Conservation (phyloP, 176 grass and related monocot genomes). For the Raddia distichophylla region DNA sequence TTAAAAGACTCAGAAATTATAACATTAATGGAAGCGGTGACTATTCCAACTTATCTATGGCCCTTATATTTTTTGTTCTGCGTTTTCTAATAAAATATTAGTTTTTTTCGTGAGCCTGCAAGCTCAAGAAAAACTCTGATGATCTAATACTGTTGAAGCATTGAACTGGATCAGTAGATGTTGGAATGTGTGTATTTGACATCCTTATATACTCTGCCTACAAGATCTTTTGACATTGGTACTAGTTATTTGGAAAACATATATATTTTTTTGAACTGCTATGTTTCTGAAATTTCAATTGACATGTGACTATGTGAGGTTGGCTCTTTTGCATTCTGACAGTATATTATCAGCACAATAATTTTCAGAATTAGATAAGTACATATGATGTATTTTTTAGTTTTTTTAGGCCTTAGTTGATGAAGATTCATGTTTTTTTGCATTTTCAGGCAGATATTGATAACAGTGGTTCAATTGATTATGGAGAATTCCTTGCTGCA, state of each 20-base stretch:
- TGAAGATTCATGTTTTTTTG: conserved; percentile 32
- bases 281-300: conserved; percentile 9
- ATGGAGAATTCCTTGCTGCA: conserved; percentile 90
- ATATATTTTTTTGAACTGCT: neutral
- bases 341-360: conserved; percentile 18
- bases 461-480: conserved; percentile 92
- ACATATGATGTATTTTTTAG: conserved; percentile 22
- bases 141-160: conserved; percentile 22
- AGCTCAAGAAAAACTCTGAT: conserved; percentile 31
- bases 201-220: conserved; percentile 15
- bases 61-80: neutral
- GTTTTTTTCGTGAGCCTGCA: conserved; percentile 17
- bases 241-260: conserved; percentile 23
- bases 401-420: conserved; percentile 41
- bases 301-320: neutral
- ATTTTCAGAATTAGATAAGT: neutral
- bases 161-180: conserved; percentile 8
- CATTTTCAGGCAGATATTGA: conserved; percentile 90
- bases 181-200: conserved; percentile 20
- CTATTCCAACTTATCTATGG: conserved; percentile 40
- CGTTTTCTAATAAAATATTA: conserved; percentile 20
- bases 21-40: conserved; percentile 90
- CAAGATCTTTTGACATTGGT: conserved; percentile 6
- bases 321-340: conserved; percentile 14
- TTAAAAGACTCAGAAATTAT: conserved; percentile 90